Evolutionary conservation across 2,329 filamentous ascomycete genomes (phyloP).

Genomic region (Exophiala sideris): DNA sequence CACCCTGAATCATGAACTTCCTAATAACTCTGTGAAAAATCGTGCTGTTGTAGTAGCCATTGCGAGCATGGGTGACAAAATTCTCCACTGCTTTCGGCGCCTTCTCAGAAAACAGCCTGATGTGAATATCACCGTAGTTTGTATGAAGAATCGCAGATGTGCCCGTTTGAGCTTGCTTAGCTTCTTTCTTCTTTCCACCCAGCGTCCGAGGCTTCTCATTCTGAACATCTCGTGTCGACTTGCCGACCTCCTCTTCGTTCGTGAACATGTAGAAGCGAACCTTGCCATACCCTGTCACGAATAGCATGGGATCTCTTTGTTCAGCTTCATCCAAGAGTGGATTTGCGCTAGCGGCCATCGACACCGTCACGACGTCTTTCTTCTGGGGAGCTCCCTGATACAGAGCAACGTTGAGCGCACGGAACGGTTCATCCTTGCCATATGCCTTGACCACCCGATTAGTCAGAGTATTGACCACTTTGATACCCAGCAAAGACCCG

Average conservation of each 20-base stretch:
- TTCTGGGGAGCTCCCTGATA: slow-evolving; percentile 96
- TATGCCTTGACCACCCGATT: slow-evolving; percentile 90
- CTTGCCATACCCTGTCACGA: slow-evolving; percentile 80
- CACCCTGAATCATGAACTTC: slow-evolving; percentile 96
- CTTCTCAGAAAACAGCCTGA: slow-evolving; percentile 87
- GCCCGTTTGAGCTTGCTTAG: slow-evolving; percentile 68
- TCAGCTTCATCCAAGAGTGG: slow-evolving; percentile 91
- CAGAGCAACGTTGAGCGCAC: slow-evolving; percentile 75
- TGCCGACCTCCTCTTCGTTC: slow-evolving; percentile 78
- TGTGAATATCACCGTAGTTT: slow-evolving; percentile 86
- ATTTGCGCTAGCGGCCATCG: slow-evolving; percentile 94
- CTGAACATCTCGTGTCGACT: slow-evolving; percentile 82
- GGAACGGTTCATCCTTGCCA: slow-evolving; percentile 82
- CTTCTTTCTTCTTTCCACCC: slow-evolving; percentile 47
- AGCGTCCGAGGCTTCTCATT: slow-evolving; percentile 83
- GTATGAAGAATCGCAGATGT: slow-evolving; percentile 85
- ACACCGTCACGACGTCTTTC: slow-evolving; percentile 87
- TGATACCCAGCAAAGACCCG: slow-evolving; percentile 85
- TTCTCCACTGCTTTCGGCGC: slow-evolving; percentile 96
- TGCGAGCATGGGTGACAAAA: slow-evolving; percentile 85
- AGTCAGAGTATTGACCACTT: slow-evolving; percentile 93
- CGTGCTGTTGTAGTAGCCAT: slow-evolving; percentile 94
- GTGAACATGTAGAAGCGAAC: slow-evolving; percentile 98
- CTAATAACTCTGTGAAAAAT: slow-evolving; percentile 96
- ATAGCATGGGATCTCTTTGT: slow-evolving; percentile 81